These are phyloP conservation scores for Alternaria dauci DNA, from an alignment of 2,329 filamentous ascomycete genomes.

Conservation along the genomic window DNA sequence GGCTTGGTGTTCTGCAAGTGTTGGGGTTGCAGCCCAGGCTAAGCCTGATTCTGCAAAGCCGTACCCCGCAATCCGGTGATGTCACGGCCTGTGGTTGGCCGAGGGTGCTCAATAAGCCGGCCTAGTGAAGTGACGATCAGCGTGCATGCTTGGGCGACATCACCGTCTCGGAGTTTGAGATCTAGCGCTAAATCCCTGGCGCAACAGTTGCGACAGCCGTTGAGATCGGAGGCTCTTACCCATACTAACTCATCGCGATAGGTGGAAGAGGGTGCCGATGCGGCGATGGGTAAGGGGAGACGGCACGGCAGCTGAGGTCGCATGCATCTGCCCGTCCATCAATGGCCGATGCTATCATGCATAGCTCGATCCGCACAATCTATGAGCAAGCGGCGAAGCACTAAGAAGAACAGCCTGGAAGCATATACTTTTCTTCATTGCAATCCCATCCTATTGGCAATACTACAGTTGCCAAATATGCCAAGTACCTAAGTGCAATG, in stretches of 20 bases:
- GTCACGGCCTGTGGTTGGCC: conserved; percentile 9
- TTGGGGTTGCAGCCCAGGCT: conserved; percentile 4
- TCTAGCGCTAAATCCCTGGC: not conserved
- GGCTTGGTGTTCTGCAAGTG: conserved; percentile 10
- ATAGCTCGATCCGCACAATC: conserved; percentile 1
- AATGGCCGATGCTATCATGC: not conserved
- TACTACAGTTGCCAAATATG: not conserved
- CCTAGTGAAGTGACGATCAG: conserved; percentile 17
- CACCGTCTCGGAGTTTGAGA: conserved; percentile 8
- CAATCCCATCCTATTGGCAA: not conserved
- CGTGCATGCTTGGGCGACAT: conserved; percentile 21
- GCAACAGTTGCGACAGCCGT: not conserved
- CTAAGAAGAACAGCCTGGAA: not conserved
- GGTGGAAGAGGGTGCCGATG: not conserved
- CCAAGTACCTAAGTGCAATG: not conserved
- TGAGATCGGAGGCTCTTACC: not conserved
- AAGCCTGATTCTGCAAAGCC: conserved; percentile 10
- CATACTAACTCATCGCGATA: not conserved
- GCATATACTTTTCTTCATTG: not conserved
- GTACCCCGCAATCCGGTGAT: conserved; percentile 18
- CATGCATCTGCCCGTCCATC: not conserved
- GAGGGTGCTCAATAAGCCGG: conserved; percentile 4
- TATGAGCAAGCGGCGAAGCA: not conserved
- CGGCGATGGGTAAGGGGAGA: not conserved
- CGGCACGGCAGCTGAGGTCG: conserved; percentile 8